Base-by-base conservation (phyloP, 2,329 filamentous ascomycete species). In the Colletotrichum tropicicola region DNA sequence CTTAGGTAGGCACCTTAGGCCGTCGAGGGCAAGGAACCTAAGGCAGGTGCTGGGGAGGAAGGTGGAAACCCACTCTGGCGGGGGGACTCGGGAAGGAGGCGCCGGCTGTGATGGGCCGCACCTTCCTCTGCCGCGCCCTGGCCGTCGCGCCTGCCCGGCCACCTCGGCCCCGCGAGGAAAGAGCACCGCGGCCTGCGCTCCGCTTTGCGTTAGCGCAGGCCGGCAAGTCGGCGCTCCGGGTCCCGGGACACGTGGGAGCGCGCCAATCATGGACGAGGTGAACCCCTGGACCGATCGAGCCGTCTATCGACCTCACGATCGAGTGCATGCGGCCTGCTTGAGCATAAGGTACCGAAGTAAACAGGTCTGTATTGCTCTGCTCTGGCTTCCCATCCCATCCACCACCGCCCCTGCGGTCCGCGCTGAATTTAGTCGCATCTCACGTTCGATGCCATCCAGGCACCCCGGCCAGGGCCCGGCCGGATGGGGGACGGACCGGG, bases 211-310 rank as follows among this genome's bases (percentile, higher is more conserved):
- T 35, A 13, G 12, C 12, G n/a, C 12, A 43, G 15, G 19, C 21
- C 49, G 57, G 57, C 8, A 19, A 5, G 13, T n/a, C 43, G 49
- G 43, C 19, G 57, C 57, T 53, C 57, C 57, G 37, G 28, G 30
- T 61, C 19, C 35, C 35, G 28, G 44, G 49, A 17, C 43, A 51
- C 57, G 61, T 55, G 61, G 61, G 53, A 43, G 48, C 43, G 35
- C 12, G 10, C 12, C 19, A 47, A 13, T 23, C 27, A 15, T 39
- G 43, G 27, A 39, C 28, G 23, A 28, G 8, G 43, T 61, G 27
- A 55, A 61, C 55, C 61, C 59, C 55, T 64, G 60, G 3, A 41
- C 25, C 23, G 48, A 65, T 60, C 61, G 12, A 19, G 37, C 28
- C 19, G 44, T 23, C 13, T 53, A 23, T 49, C 25, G 49, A 44